Evolutionary conservation across 2,329 filamentous ascomycete species (phyloP).

Genomic region (Amylocarpus encephaloides): DNA sequence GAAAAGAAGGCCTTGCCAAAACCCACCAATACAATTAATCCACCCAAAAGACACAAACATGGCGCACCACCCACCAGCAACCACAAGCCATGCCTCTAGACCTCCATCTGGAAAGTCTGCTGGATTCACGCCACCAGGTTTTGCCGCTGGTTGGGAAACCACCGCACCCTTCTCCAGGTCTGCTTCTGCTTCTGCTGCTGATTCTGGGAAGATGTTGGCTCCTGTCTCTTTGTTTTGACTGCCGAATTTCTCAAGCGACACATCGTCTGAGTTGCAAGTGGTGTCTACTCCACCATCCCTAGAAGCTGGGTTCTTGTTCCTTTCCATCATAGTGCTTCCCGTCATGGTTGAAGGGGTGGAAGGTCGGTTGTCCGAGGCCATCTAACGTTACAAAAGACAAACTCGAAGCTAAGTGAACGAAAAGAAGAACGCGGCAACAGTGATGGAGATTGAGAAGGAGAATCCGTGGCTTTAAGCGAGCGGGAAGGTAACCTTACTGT

Average conservation of each 20-base stretch:
- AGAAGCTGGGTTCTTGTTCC: background rate
- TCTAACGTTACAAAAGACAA: background rate
- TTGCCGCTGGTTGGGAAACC: slow-evolving; percentile 11
- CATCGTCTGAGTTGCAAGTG: slow-evolving; percentile 1
- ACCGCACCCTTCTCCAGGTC: slow-evolving; percentile 57
- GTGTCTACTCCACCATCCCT: slow-evolving; percentile 1
- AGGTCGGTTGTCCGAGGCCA: slow-evolving; percentile 3
- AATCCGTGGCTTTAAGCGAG: too few relatives aligned
- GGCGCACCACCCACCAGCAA: slow-evolving; percentile 41
- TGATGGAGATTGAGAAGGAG: too few relatives aligned
- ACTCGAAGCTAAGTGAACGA: background rate
- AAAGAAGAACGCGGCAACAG: too few relatives aligned
- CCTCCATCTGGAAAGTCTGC: slow-evolving; percentile 56
- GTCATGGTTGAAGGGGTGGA: slow-evolving; percentile 3
- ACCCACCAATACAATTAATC: slow-evolving; percentile 41
- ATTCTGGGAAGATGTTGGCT: slow-evolving; percentile 67
- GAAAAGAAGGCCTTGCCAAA: too few relatives aligned
- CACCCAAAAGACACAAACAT: slow-evolving; percentile 46
- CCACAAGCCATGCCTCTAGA: slow-evolving; percentile 47
- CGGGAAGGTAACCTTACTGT: too few relatives aligned
- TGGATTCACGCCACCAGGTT: slow-evolving; percentile 32
- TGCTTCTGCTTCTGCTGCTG: slow-evolving; percentile 86
- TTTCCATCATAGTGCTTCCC: slow-evolving; percentile 8
- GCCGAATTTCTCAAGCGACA: slow-evolving; percentile 12
- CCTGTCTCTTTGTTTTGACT: slow-evolving; percentile 33